Base-by-base conservation (phyloP, 768 basidiomycete genomes). In the Mycena vulgaris region DNA sequence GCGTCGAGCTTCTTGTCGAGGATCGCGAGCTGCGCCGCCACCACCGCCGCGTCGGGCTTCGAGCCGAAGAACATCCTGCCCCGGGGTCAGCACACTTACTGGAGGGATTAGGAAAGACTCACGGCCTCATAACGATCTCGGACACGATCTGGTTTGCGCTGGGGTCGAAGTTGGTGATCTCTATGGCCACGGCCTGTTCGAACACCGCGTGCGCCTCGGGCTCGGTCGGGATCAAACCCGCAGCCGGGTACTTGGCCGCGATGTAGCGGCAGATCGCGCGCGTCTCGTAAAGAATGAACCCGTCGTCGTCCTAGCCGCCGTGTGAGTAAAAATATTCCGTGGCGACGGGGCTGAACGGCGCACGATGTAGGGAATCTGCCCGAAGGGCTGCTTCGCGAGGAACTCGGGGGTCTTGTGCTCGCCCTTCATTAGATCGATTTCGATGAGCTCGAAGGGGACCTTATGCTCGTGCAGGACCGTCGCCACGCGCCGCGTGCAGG, bases 51-150 rank as follows among this genome's bases (percentile, higher is more conserved):
- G 17, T 23, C n/a, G 2, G 83, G 63, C 66, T 8, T 80, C 83
- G 2, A 30, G 16, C 9, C 40, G 31, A 28, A 78, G 80, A 55
- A 23, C 33, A 35, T 3, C 25, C 37, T 23, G 30, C 28, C 13
- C 47, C n/a, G n/a, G 23, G 23, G 27, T 8, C 49, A 23, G 23
- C 55, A 51, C 23, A 13, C 49, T 5, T 58, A 13, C 51, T 8
- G 3, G 16, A 7, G 10, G 4, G 13, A 14, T 4, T 19, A 11
- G 13, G 16, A 40, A 19, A 14, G 51, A 73, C 83, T 56, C 59
- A 91, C 89, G 77, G 78, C 70, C 89, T 88, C 68, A 86, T 73
- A 69, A 83, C 84, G 5, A 21, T 45, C 77, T 93, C 90, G 5
- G 62, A 68, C 10, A 84, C 80, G 7, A 89, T 77, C 2, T 77